Base-by-base conservation (phyloP, 306 rosid species). In the Acacia confusa region DNA sequence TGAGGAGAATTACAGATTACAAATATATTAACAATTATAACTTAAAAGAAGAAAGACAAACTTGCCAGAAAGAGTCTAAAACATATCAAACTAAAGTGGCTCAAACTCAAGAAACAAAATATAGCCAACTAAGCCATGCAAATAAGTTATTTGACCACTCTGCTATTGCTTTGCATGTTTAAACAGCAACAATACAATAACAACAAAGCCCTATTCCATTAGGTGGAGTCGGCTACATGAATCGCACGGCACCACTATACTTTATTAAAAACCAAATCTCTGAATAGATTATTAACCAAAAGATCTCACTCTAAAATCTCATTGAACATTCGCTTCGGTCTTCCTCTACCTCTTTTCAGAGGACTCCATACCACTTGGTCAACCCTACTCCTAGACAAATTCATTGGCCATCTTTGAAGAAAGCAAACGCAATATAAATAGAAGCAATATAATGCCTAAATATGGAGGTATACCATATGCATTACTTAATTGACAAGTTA, bases 1-100 rank as follows among this genome's bases (percentile, higher is more conserved):
- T 95, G 91, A 76, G 45, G 20, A 85, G 76, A 83, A 87, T 77
- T 58, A 44, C 70, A 80, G 70, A 36, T 17, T 58, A 44, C 70
- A 80, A 74, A 36, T 17, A 84, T 12, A 77, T 79, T 38, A 75
- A 68, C 68, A 52, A 28, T 73, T 72, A 70, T 22, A 6, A 74
- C 43, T 44, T 27, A 25, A 38, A 9, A 74, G 9, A 68, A 41
- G 60, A 53, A 53, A 53, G 5, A 70, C 11, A 41, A 22, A 24
- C 34, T 70, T 41, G 8, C 2, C 13, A 36, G 44, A 15, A 68
- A 9, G 20, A 17, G 25, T 24, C 15, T 17, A 20, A 74, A 75
- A 52, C 6, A 25, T 61, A 25, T 12, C 14, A 61, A 25, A 66
- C 44, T 66, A 8, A 34, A 34, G 71, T 17, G 24, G 44, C 14